Evolutionary conservation across 495 filamentous ascomycete species (phyloP).

Genomic region (Cudoniella acicularis): DNA sequence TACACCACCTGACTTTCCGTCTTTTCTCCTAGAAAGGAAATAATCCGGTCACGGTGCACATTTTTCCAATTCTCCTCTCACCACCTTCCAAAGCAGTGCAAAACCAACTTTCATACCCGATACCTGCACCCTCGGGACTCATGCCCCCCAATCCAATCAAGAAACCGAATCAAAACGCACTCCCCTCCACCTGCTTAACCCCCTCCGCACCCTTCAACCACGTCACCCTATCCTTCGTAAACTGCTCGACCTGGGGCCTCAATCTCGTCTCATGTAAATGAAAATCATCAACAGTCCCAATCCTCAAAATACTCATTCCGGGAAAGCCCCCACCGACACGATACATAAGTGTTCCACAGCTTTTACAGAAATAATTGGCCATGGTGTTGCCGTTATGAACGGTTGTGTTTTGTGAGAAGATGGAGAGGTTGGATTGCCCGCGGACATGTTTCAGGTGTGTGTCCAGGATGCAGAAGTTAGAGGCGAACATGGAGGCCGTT

Average conservation of each 20-base stretch:
- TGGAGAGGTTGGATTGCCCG: constrained; percentile 40
- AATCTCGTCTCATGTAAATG: constrained; percentile 45
- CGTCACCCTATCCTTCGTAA: constrained; percentile 35
- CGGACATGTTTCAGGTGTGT: constrained; percentile 39
- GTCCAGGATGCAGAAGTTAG: constrained; percentile 47
- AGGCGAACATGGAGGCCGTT: constrained; percentile 54
- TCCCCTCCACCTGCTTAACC: constrained; percentile 19
- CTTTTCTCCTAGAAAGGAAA: no score
- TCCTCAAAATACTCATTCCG: constrained; percentile 40
- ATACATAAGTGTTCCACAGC: constrained; percentile 52
- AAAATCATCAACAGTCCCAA: constrained; percentile 54
- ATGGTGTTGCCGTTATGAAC: constrained; percentile 39
- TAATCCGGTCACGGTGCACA: no score
- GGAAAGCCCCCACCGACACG: constrained; percentile 34
- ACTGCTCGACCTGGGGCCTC: constrained; percentile 41
- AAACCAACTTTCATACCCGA: no score
- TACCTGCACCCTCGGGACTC: no score
- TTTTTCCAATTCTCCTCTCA: no score
- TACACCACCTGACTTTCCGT: no score
- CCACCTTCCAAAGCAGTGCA: no score
- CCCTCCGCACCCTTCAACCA: constrained; percentile 40
- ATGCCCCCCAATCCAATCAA: no score
- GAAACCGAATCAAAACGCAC: background rate
- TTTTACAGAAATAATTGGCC: constrained; percentile 50
- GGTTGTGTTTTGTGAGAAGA: constrained; percentile 37